phyloP scores from a whole-genome alignment of 768 basidiomycete genomes.

The Agaricus subrufescens region DNA sequence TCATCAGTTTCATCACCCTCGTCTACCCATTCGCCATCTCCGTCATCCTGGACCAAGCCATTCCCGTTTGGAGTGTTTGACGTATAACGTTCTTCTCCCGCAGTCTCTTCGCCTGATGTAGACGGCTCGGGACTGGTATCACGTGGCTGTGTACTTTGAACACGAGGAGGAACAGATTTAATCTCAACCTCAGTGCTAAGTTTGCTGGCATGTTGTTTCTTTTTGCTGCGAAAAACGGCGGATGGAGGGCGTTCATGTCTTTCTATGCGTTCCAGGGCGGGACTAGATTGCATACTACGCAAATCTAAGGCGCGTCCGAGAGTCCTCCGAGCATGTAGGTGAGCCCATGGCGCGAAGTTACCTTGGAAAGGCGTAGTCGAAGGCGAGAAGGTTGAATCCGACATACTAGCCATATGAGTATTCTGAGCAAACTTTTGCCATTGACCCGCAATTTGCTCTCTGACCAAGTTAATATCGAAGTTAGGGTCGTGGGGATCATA shows the following conservation, averaged over 20 bases:
- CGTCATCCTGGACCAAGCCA: constrained; percentile 33
- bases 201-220: constrained; percentile 19
- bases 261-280: constrained; percentile 30
- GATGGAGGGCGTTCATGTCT: constrained; percentile 56
- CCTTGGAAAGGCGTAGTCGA: constrained; percentile 70
- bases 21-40: constrained; percentile 64
- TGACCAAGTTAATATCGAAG: constrained; percentile 42
- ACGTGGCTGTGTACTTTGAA: constrained; percentile 78
- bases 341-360: constrained; percentile 71
- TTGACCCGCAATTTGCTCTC: constrained; percentile 69
- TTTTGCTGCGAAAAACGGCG: constrained; percentile 42
- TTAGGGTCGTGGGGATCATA: constrained; percentile 24
- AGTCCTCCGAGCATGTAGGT: constrained; percentile 51
- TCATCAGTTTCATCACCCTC: constrained; percentile 68
- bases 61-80: neutral
- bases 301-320: constrained; percentile 40
- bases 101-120: constrained; percentile 74
- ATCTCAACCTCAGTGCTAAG: constrained; percentile 23
- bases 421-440: constrained; percentile 80
- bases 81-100: constrained; percentile 43
- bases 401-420: constrained; percentile 49
- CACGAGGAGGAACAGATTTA: constrained; percentile 55
- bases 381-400: constrained; percentile 76
- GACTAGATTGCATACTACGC: constrained; percentile 67
- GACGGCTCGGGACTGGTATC: constrained; percentile 79